A percentile compares a stretch with the other conserved stretches of the same genome.
These are phyloP conservation scores for Exophiala bonariae DNA, from an alignment of 2,329 filamentous ascomycete genomes.

Conservation along the genomic window DNA sequence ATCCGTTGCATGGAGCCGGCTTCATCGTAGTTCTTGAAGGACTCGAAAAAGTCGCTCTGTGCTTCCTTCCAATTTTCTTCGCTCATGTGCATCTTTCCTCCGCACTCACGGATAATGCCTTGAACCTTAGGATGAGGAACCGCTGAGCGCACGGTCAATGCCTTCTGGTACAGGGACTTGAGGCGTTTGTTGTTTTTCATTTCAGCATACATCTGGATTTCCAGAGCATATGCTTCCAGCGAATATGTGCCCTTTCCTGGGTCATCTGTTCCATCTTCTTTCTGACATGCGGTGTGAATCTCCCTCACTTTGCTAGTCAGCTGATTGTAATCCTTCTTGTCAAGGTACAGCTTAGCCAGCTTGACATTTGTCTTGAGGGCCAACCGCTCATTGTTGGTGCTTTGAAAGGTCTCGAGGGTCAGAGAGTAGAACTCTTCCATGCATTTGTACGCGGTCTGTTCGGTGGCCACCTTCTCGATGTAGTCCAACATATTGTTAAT, in stretches of 20 bases:
- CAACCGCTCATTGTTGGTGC: constrained; percentile 92
- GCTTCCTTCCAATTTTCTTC: constrained; percentile 99
- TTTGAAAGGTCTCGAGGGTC: constrained; percentile 92
- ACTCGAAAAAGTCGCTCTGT: constrained; percentile 97
- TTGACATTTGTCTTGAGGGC: constrained; percentile 99
- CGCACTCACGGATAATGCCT: constrained; percentile 97
- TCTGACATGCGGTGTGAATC: constrained; percentile 84
- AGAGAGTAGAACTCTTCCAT: constrained; percentile 96
- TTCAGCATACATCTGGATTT: constrained; percentile 98
- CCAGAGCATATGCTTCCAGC: constrained; percentile 90
- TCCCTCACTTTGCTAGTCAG: constrained; percentile 83
- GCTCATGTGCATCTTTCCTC: constrained; percentile 99
- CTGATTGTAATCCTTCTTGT: constrained; percentile 81
- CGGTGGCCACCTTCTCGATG: constrained; percentile 84
- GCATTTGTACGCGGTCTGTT: constrained; percentile 70
- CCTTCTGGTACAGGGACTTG: constrained; percentile 88
- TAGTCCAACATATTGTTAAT: constrained; percentile 99
- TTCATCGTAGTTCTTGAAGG: constrained; percentile 98
- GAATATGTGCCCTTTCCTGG: constrained; percentile 95
- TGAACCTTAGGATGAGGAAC: constrained; percentile 98
- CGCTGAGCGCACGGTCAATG: constrained; percentile 89
- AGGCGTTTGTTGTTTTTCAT: constrained; percentile 97
- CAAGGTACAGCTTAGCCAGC: constrained; percentile 84
- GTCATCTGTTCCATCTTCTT: constrained; percentile 82
- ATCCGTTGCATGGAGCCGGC: constrained; percentile 94